These are phyloP conservation scores for Solanum tarijense DNA, from an alignment of 257 asterid genomes.

Conservation along the genomic window DNA sequence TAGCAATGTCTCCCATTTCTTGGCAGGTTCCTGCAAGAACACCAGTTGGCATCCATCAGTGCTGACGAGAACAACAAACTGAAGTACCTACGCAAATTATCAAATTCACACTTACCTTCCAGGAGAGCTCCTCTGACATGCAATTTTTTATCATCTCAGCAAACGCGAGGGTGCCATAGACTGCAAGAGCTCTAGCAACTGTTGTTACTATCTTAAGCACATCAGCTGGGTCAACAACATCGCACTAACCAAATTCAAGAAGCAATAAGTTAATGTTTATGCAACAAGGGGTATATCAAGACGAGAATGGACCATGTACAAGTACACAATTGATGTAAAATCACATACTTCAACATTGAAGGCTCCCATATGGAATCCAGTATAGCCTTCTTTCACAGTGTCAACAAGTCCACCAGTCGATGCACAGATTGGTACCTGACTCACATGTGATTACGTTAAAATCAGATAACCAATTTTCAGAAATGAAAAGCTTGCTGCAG, in stretches of 20 bases:
- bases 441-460: background rate
- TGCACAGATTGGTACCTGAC: conserved; percentile 73
- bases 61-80: background rate
- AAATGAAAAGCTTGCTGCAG: background rate
- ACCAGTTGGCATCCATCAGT: background rate
- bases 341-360: conserved; percentile 62
- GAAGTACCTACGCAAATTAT: background rate
- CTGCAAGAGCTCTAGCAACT: conserved; percentile 52
- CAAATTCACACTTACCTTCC: conserved; percentile 52
- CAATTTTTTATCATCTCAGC: conserved; percentile 69
- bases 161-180: conserved; percentile 44
- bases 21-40: conserved; percentile 64
- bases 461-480: background rate
- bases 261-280: background rate
- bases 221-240: conserved; percentile 52
- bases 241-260: conserved; percentile 45
- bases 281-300: background rate
- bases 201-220: conserved; percentile 54
- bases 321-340: background rate
- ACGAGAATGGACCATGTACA: background rate
- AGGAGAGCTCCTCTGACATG: conserved; percentile 91
- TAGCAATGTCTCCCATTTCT: conserved; percentile 68
- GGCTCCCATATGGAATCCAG: conserved; percentile 96
- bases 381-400: conserved; percentile 81
- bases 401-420: conserved; percentile 98